Conservation (phyloP, 1,284 basidiomycete genomes). For the Ustilago hordei region DNA sequence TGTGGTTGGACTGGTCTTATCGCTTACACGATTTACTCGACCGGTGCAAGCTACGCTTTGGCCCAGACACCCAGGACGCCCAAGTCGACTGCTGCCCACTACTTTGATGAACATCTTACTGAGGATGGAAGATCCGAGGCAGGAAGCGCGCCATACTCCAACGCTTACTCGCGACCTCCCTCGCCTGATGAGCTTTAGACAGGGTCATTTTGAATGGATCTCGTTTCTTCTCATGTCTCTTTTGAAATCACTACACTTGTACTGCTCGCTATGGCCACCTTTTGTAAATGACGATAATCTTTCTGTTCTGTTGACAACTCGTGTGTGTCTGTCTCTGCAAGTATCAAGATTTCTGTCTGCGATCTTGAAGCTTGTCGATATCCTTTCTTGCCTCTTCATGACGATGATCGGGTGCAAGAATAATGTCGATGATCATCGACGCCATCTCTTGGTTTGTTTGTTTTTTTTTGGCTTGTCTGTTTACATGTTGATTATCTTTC, state of each 20-base stretch:
- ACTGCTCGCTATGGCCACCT: background rate
- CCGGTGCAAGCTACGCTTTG: conserved; percentile 63
- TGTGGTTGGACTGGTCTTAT: conserved; percentile 82
- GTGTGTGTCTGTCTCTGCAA: background rate
- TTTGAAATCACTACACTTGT: background rate
- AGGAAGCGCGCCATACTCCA: conserved; percentile 52
- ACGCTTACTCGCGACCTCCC: conserved; percentile 57
- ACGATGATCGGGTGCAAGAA: background rate
- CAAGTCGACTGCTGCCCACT: conserved; percentile 86
- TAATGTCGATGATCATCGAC: conserved; percentile 35
- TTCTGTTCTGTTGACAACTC: background rate
- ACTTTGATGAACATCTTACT: conserved; percentile 75
- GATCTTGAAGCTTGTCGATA: background rate
- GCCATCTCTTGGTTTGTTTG: conserved; percentile 44
- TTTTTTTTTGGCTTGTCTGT: conserved; percentile 17
- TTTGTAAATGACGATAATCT: conserved; percentile 17
- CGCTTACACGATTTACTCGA: conserved; percentile 75
- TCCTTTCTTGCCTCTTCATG: background rate
- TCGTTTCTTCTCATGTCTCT: background rate
- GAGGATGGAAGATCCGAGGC: conserved; percentile 60
- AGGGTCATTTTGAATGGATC: background rate
- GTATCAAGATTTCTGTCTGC: background rate
- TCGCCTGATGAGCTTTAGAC: conserved; percentile 62
- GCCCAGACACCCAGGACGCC: conserved; percentile 76
- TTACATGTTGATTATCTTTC: background rate